Evolutionary conservation across 768 basidiomycete species (phyloP).

Genomic region (Boletus fagicola): DNA sequence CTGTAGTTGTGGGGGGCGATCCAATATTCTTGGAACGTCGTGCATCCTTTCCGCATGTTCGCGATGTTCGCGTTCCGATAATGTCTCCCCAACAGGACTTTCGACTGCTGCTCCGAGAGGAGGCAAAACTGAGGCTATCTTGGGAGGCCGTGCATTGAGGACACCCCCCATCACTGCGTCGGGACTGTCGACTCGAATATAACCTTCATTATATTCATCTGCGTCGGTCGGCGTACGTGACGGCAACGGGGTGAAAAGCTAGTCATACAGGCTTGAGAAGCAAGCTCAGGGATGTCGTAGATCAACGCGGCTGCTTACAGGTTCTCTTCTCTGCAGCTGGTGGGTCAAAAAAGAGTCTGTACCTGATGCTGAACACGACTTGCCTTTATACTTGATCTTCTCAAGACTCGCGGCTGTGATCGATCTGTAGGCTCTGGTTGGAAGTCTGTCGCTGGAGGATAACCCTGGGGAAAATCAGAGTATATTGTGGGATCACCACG

Average conservation of each 20-base stretch:
- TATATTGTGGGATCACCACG: slow-evolving; percentile 28
- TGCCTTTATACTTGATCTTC: slow-evolving; percentile 29
- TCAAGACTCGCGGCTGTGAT: slow-evolving; percentile 27
- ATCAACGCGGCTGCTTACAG: slow-evolving; percentile 22
- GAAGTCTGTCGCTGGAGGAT: slow-evolving; percentile 27
- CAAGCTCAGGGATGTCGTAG: slow-evolving; percentile 1
- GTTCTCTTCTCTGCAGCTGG: slow-evolving; percentile 30
- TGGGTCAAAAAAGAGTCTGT: slow-evolving; percentile 12
- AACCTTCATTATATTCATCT: slow-evolving; percentile 33
- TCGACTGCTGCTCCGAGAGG: slow-evolving; percentile 22
- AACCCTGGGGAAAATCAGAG: slow-evolving; percentile 28
- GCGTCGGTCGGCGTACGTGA: slow-evolving; percentile 34
- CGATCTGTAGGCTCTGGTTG: slow-evolving; percentile 20
- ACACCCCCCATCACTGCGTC: slow-evolving; percentile 33
- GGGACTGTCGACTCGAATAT: slow-evolving; percentile 32
- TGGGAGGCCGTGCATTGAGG: slow-evolving; percentile 33
- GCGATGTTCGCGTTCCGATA: slow-evolving; percentile 26
- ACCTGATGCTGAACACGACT: slow-evolving; percentile 7
- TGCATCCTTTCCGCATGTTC: slow-evolving; percentile 18
- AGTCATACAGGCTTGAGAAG: slow-evolving; percentile 6
- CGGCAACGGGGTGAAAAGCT: slow-evolving; percentile 35
- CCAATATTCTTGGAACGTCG: slow-evolving; percentile 23
- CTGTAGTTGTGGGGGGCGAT: slow-evolving; percentile 21
- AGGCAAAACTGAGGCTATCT: slow-evolving; percentile 20
- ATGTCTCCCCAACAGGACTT: slow-evolving; percentile 19